Percentiles rank a stretch among this genome's conserved stretches.
These are phyloP conservation scores for Candida taoyuanica DNA, from an alignment of 805 yeast genomes.

Conservation along the genomic window DNA sequence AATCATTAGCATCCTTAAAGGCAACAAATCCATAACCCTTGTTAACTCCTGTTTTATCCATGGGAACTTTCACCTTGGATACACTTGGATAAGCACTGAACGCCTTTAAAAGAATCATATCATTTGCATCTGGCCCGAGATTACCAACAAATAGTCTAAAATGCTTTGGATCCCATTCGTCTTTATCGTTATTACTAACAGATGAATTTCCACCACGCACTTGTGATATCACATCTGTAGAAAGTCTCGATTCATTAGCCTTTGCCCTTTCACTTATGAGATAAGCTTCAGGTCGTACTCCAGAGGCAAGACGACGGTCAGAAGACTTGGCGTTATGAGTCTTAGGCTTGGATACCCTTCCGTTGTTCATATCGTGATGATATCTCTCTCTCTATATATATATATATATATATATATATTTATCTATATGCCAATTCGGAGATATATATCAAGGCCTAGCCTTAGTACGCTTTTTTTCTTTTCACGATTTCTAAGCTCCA, in stretches of 20 bases:
- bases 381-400: neutral
- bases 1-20: slow-evolving; percentile 60
- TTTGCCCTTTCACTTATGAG: slow-evolving; percentile 31
- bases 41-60: slow-evolving; percentile 37
- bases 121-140: slow-evolving; percentile 62
- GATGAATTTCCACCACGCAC: slow-evolving; percentile 4
- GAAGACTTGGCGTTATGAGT: slow-evolving; percentile 34
- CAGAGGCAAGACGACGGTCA: slow-evolving; percentile 52
- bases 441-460: too few species aligned
- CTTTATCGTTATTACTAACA: slow-evolving; percentile 19
- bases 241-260: slow-evolving; percentile 8
- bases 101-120: slow-evolving; percentile 48
- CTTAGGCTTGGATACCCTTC: slow-evolving; percentile 14
- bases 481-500: too few species aligned
- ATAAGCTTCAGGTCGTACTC: slow-evolving; percentile 40
- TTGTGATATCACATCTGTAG: slow-evolving; percentile 15
- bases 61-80: slow-evolving; percentile 56
- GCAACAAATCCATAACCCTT: slow-evolving; percentile 77
- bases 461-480: neutral
- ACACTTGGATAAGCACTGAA: slow-evolving; percentile 50
- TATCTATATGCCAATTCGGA: too few species aligned
- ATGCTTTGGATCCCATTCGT: slow-evolving; percentile 67
- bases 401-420: too few species aligned
- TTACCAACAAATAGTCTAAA: slow-evolving; percentile 75
- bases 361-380: neutral